Evolutionary conservation across 2,329 filamentous ascomycete genomes (phyloP).

Genomic region (Fusarium penzigii): DNA sequence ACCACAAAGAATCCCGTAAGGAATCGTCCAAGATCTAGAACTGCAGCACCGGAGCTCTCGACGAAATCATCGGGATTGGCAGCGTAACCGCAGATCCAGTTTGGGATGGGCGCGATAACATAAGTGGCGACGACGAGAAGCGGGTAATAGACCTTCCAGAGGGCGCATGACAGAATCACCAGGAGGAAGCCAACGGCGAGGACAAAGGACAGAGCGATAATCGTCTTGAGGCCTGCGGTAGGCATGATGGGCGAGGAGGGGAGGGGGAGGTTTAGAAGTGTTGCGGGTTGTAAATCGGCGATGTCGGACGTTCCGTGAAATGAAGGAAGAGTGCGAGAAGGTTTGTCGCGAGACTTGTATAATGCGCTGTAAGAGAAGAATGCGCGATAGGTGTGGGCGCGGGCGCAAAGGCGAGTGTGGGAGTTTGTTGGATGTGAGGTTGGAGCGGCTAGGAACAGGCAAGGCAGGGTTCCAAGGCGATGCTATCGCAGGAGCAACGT

Average conservation of each 20-base stretch:
- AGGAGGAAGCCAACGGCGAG: constrained; percentile 98
- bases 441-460: background rate
- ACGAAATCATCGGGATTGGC: constrained; percentile 96
- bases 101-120: constrained; percentile 88
- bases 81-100: constrained; percentile 91
- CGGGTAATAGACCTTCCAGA: constrained; percentile 93
- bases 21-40: constrained; percentile 94
- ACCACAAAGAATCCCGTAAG: constrained; percentile 93
- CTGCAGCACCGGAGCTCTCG: constrained; percentile 75
- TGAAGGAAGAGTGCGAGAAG: constrained; percentile 2
- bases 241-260: constrained; percentile 48
- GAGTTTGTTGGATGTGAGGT: too few relatives aligned
- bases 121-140: constrained; percentile 96
- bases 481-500: background rate
- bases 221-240: constrained; percentile 95
- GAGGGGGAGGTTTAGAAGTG: background rate
- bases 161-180: constrained; percentile 94
- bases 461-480: background rate
- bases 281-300: constrained; percentile 4
- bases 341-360: background rate
- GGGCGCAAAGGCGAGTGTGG: background rate
- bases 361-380: background rate
- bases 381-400: background rate
- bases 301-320: constrained; percentile 8
- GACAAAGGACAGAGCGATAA: constrained; percentile 98